These are phyloP conservation scores for Begonia loranthoides DNA, from an alignment of 306 rosid species.

Conservation along the genomic window DNA sequence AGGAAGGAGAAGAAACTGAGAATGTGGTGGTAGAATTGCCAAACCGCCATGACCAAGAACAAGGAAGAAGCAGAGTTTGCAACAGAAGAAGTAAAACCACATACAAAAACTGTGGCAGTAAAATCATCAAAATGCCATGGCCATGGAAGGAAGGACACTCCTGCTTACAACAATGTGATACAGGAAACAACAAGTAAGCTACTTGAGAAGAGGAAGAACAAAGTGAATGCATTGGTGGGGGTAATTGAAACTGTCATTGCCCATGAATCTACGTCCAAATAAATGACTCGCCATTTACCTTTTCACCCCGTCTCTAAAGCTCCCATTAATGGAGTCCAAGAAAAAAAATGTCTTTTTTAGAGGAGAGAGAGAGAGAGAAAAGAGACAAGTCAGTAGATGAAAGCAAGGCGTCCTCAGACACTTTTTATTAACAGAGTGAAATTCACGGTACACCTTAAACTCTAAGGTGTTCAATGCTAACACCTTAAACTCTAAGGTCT, in stretches of 20 bases:
- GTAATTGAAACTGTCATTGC: slow-evolving; percentile 89
- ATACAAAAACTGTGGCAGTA: neutral
- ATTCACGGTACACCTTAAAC: no score
- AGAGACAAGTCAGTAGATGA: no score
- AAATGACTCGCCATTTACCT: no score
- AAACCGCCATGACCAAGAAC: slow-evolving; percentile 3
- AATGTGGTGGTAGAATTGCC: slow-evolving; percentile 4
- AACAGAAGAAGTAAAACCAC: neutral
- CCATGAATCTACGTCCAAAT: slow-evolving; percentile 47
- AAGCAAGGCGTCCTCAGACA: no score
- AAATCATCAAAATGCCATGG: slow-evolving; percentile 10
- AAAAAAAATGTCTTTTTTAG: no score
- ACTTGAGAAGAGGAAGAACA: slow-evolving; percentile 52
- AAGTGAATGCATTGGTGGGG: slow-evolving; percentile 77
- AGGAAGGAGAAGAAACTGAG: slow-evolving; percentile 14
- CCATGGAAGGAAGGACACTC: slow-evolving; percentile 35
- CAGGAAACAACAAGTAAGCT: slow-evolving; percentile 50
- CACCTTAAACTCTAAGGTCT: no score
- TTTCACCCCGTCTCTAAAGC: no score
- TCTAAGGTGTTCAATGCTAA: no score
- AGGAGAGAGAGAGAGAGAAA: no score
- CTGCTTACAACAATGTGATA: slow-evolving; percentile 47
- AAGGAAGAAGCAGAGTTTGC: neutral
- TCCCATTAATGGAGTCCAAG: no score
- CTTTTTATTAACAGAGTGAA: no score